Base-by-base conservation (phyloP, 305 asterid genomes). In the Solanum hybrid region DNA sequence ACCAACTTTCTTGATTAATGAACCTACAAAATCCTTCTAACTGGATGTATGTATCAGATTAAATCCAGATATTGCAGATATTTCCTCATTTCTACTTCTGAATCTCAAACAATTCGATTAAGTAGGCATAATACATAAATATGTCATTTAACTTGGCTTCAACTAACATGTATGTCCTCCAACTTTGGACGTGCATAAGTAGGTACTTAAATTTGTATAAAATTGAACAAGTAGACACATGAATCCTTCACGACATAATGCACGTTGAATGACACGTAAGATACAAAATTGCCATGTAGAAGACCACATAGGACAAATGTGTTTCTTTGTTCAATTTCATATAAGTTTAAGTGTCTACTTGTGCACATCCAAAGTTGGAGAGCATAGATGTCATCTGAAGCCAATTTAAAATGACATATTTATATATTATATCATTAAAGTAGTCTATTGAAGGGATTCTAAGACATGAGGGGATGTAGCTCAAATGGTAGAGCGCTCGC, bases 401-500 rank as follows among this genome's bases (percentile, higher is more conserved):
- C 0, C 64, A 51, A 51, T 3, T 16, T 51, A 51, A 46, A 14
- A 14, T 46, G 64, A 5, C 60, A 46, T 42, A 42, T 46, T 46
- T 46, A 5, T 46, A 5, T 46, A 46, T 46, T 46, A 46, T 46
- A 14, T 46, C 0, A 46, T 46, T 5, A 46, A 46, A 46, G 60
- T 46, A 14, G 64, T 51, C 64, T 51, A 51, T 51, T 51, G 64
- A 51, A 51, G 0, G 64, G 8, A 51, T 16, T 14, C 3, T 16
- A 2, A 5, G 3, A 16, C 0, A 46, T 46, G 60, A 42, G 95
- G 98, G 98, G 98, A 94, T 95, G 98, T 95, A 96, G 98, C 98
- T 94, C 97, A 97, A 92, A 95, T 96, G 99, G 99, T 96, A 94
- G 98, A 97, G 98, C 95, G 97, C 98, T 95, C 98, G 97, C 98